These are phyloP conservation scores for Aegilops tauschii DNA, from an alignment of 176 grass and related monocot species.

Conservation along the genomic window DNA sequence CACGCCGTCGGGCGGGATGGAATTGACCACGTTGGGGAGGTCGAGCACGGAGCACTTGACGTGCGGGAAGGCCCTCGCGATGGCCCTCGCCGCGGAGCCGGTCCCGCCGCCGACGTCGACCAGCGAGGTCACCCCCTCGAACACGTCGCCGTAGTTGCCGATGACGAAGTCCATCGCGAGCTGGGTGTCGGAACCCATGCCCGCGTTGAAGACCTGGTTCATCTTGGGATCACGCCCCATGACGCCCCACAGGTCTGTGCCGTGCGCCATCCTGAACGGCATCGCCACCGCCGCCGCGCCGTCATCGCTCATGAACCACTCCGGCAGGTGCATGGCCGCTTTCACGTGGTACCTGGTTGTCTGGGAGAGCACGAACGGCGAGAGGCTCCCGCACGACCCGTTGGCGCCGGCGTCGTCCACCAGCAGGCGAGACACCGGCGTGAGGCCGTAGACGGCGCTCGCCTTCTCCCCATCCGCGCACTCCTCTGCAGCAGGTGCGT, in stretches of 20 bases:
- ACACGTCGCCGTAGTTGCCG: background rate
- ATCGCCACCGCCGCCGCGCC: background rate
- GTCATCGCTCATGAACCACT: constrained; percentile 33
- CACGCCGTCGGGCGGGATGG: background rate
- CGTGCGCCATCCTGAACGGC: constrained; percentile 22
- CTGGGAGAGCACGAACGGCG: constrained; percentile 2
- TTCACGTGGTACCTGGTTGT: background rate
- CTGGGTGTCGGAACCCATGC: constrained; percentile 8
- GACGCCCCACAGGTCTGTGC: constrained; percentile 12
- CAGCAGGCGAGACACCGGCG: constrained; percentile 28
- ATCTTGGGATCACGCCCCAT: background rate
- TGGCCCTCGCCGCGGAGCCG: constrained; percentile 20
- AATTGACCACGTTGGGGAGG: constrained; percentile 33
- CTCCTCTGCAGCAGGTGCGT: background rate
- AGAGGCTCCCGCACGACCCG: background rate
- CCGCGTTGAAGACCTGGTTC: constrained; percentile 27
- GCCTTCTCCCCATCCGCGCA: background rate
- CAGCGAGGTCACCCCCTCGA: constrained; percentile 30
- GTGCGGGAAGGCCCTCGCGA: constrained; percentile 29
- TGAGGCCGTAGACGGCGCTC: constrained; percentile 25
- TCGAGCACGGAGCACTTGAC: constrained; percentile 50
- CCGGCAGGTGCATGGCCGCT: background rate
- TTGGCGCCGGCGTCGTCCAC: background rate
- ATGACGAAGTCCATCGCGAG: constrained; percentile 4
- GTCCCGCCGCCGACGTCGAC: constrained; percentile 51